A percentile compares a stretch with the other conserved stretches of the same genome.
These are phyloP conservation scores for Tylopilus vinaceipallidus DNA, from an alignment of 768 basidiomycete genomes.

Conservation along the genomic window DNA sequence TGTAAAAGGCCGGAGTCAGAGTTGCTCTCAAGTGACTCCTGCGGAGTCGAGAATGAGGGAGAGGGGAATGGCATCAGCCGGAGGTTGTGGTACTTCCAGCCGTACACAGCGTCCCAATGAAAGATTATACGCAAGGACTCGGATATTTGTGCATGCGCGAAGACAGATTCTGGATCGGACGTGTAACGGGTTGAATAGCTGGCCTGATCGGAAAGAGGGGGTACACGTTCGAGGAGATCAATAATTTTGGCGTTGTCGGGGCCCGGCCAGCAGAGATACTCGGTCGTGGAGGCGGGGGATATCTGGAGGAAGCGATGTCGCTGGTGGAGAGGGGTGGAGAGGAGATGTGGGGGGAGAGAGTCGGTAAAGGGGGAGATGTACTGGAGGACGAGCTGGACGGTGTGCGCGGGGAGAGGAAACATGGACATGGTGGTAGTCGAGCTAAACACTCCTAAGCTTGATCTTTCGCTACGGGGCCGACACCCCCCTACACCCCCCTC, in stretches of 20 bases:
- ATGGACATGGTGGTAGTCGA: slow-evolving; percentile 21
- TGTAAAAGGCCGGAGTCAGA: slow-evolving; percentile 14
- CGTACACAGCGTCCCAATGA: slow-evolving; percentile 53
- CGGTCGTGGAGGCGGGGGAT: slow-evolving; percentile 43
- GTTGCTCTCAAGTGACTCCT: slow-evolving; percentile 26
- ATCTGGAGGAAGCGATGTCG: slow-evolving; percentile 65
- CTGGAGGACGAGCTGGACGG: slow-evolving; percentile 49
- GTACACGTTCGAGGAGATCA: slow-evolving; percentile 44
- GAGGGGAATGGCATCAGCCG: slow-evolving; percentile 70
- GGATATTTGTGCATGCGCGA: slow-evolving; percentile 56
- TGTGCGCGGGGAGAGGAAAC: slow-evolving; percentile 34
- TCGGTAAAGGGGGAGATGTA: slow-evolving; percentile 52
- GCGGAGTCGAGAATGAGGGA: slow-evolving; percentile 29
- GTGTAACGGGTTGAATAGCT: slow-evolving; percentile 37
- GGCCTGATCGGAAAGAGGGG: slow-evolving; percentile 26
- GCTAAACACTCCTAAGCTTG: too few species aligned
- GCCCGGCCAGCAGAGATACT: slow-evolving; percentile 72
- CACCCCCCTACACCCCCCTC: slow-evolving; percentile 11
- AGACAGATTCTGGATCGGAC: slow-evolving; percentile 49
- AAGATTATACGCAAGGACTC: slow-evolving; percentile 58
- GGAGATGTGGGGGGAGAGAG: slow-evolving; percentile 57
- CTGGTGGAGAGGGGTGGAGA: slow-evolving; percentile 58
- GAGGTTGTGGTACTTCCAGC: slow-evolving; percentile 73
- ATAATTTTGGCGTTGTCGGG: slow-evolving; percentile 34
- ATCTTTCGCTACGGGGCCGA: background rate